Evolutionary conservation across 2,329 filamentous ascomycete species (phyloP).

Genomic region (Xylariaceae sp.): DNA sequence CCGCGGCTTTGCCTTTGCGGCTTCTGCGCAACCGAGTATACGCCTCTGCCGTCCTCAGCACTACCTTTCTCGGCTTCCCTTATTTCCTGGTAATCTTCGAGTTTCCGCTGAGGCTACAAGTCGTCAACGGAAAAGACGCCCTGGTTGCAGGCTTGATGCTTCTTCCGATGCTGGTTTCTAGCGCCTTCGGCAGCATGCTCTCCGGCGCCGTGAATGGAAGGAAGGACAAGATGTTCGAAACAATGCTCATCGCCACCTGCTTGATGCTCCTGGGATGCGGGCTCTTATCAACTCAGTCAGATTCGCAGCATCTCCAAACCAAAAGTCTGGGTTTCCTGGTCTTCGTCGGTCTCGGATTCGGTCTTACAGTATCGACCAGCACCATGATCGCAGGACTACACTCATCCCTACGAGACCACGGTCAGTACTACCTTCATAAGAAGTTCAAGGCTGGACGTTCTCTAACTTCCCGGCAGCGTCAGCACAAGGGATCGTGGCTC

Average conservation of each 20-base stretch:
- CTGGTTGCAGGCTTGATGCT: slow-evolving; percentile 43
- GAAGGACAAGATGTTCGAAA: slow-evolving; percentile 35
- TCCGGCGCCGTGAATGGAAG: slow-evolving; percentile 35
- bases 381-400: slow-evolving; percentile 39
- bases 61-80: slow-evolving; percentile 41
- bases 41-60: slow-evolving; percentile 33
- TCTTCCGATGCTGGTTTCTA: slow-evolving; percentile 43
- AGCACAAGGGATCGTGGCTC: slow-evolving; percentile 45
- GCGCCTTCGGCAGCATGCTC: slow-evolving; percentile 36
- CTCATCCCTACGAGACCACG: slow-evolving; percentile 36
- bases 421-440: slow-evolving; percentile 23
- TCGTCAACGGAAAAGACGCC: slow-evolving; percentile 39
- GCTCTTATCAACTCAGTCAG: slow-evolving; percentile 34
- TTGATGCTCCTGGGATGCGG: slow-evolving; percentile 40
- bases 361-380: slow-evolving; percentile 37
- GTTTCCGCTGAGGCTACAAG: slow-evolving; percentile 42
- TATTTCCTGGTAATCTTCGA: slow-evolving; percentile 42
- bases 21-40: slow-evolving; percentile 42
- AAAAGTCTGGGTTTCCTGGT: slow-evolving; percentile 42
- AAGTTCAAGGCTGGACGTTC: neutral
- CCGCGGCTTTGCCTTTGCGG: slow-evolving; percentile 39
- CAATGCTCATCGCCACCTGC: slow-evolving; percentile 32
- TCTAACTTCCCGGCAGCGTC: slow-evolving; percentile 29
- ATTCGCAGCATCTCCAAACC: slow-evolving; percentile 28
- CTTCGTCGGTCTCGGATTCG: slow-evolving; percentile 46